Percentiles rank a stretch among this genome's conserved stretches.
Conservation (phyloP, 331 rosid genomes). For the Spiraea crenata region DNA sequence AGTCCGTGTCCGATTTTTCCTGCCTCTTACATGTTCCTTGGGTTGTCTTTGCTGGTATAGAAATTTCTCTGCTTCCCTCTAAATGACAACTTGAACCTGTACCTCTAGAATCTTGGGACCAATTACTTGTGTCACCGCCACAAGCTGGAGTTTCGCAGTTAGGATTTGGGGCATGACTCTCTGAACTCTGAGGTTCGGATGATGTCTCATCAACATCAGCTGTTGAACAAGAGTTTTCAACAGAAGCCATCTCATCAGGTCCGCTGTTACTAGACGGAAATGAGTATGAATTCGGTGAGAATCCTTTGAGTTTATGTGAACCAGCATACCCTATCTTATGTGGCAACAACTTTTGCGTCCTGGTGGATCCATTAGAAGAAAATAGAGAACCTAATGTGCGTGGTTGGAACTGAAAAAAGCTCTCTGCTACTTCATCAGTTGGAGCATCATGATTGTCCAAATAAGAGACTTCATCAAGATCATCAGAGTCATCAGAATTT, state of each 20-base stretch:
- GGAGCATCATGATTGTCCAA: constrained; percentile 46
- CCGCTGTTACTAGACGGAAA: constrained; percentile 27
- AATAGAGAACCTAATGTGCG: constrained; percentile 79
- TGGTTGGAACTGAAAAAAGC: constrained; percentile 89
- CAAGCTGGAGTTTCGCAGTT: constrained; percentile 27
- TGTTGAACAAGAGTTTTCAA: constrained; percentile 41
- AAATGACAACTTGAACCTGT: constrained; percentile 28
- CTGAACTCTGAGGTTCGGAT: constrained; percentile 43
- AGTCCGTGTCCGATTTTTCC: constrained; percentile 36
- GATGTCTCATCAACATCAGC: constrained; percentile 33
- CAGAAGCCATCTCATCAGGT: constrained; percentile 36
- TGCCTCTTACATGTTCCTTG: constrained; percentile 37
- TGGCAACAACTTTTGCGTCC: constrained; percentile 49
- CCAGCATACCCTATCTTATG: constrained; percentile 37
- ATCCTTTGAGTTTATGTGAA: constrained; percentile 53
- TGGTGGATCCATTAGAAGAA: constrained; percentile 62
- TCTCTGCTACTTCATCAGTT: constrained; percentile 55
- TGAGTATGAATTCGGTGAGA: constrained; percentile 35
- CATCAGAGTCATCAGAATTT: constrained; percentile 63
- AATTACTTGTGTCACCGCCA: constrained; percentile 26
- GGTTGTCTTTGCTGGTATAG: constrained; percentile 24
- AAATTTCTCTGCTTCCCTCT: constrained; percentile 33
- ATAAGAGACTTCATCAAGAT: constrained; percentile 65
- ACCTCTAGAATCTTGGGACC: constrained; percentile 27
- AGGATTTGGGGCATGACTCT: constrained; percentile 28